Base-by-base conservation (phyloP, 2,329 filamentous ascomycete genomes). In the Sporothrix dimorphospora region DNA sequence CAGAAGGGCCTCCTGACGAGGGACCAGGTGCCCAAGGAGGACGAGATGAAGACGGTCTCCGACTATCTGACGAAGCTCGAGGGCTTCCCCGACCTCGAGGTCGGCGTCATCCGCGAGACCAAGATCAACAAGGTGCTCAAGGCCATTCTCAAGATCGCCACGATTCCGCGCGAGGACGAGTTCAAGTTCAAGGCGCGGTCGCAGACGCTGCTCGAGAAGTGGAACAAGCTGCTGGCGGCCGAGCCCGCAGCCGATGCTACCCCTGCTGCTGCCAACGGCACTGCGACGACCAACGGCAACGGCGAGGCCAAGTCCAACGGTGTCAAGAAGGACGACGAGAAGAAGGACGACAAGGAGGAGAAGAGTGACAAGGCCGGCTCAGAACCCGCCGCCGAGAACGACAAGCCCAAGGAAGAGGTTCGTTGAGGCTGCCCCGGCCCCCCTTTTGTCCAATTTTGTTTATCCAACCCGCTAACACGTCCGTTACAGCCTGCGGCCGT, bases 41-140 rank as follows among this genome's bases (percentile, higher is more conserved):
- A 94, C 8, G 92, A 95, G 77, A 94, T 95, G 92, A 85, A 89
- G 74, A 83, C 85, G 65, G 94, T 96, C 91, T 90, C 90, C 4
- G 91, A 92, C 21, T 93, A 90, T 78, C 85, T 97, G 72, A 87
- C 86, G 40, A 93, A 97, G 81, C 88, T 99, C 6, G 96, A 99
- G 82, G 88, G 86, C 8, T 91, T 85, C 80, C 84, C 89, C 1
- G 92, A 97, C 75, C 88, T 98, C 4, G 95, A 98, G 80, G 93
- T 92, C 40, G 90, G 90, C 76, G 96, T 98, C 77, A 97, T 98
- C 78, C 90, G 93, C 75, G 86, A 85, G 16, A 99, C 96, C 74
- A 99, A 98, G 87, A 98, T 99, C 82, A 95, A 98, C 89, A 99
- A 99, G 84, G 95, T 99, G 12, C 87, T 99, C 72, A 97, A 97